Conservation (phyloP, 495 filamentous ascomycete species). For the Hypoxylon lenormandii region DNA sequence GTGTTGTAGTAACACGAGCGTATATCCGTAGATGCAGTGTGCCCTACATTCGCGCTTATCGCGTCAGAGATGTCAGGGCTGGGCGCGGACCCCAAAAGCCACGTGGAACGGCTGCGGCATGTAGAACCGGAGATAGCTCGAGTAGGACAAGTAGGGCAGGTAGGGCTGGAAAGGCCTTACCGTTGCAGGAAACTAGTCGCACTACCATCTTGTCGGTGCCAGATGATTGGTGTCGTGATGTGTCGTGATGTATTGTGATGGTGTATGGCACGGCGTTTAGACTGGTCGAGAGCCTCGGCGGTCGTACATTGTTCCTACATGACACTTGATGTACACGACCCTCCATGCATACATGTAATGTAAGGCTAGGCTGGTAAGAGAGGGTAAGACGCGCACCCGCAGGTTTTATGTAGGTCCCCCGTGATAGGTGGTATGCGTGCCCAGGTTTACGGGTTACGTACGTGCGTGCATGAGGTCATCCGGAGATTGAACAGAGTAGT, state of each 20-base stretch:
- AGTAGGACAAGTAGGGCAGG: background rate
- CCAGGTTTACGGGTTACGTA: constrained; percentile 26
- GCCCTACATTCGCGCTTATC: constrained; percentile 27
- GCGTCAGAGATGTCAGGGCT: constrained; percentile 38
- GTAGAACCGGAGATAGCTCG: constrained; percentile 21
- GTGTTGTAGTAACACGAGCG: background rate
- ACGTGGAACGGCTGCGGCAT: constrained; percentile 32
- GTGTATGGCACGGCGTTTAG: constrained; percentile 21
- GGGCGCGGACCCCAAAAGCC: constrained; percentile 15
- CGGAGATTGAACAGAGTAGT: too few relatives aligned
- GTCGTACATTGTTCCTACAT: constrained; percentile 29
- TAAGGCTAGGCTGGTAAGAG: background rate
- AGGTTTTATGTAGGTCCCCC: background rate
- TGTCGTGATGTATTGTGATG: background rate
- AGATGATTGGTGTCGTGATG: constrained; percentile 3
- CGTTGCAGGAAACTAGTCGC: constrained; percentile 36
- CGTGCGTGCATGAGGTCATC: constrained; percentile 9
- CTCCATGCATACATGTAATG: background rate
- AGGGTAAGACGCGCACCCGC: background rate
- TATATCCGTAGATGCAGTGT: constrained; percentile 8
- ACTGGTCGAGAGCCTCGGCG: constrained; percentile 17
- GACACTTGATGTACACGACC: constrained; percentile 25
- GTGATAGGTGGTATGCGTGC: constrained; percentile 6
- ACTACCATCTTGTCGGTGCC: constrained; percentile 1
- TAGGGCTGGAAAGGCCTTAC: background rate